These are phyloP conservation scores for Camellia granthamiana DNA, from an alignment of 148 eudicot species.

Conservation along the genomic window DNA sequence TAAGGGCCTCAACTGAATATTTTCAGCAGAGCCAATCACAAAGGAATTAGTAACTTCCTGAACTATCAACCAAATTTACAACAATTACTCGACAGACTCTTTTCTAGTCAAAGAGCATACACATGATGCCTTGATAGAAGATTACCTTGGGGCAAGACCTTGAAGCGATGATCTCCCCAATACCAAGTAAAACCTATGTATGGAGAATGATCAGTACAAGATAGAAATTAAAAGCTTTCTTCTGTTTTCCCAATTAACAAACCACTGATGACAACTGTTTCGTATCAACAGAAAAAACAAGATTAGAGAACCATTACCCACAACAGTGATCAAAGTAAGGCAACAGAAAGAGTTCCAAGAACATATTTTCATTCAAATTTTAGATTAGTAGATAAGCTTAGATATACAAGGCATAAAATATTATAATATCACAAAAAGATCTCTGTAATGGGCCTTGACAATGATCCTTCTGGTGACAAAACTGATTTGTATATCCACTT, in stretches of 20 bases:
- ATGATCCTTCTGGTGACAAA: too few species aligned
- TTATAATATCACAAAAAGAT: too few species aligned
- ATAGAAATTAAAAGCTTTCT: neutral
- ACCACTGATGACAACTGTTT: neutral
- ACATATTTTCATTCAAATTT: neutral
- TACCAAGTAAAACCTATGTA: slow-evolving; percentile 74
- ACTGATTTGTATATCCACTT: neutral
- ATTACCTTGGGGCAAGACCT: slow-evolving; percentile 84
- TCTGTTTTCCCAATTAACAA: slow-evolving; percentile 1
- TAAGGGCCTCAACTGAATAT: neutral
- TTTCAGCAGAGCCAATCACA: neutral
- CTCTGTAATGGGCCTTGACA: too few species aligned
- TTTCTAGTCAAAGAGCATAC: neutral
- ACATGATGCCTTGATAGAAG: neutral
- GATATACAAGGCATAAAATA: neutral
- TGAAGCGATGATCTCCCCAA: slow-evolving; percentile 84
- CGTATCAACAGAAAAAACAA: neutral
- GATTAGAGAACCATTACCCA: neutral
- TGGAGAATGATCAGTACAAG: neutral
- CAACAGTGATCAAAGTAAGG: neutral
- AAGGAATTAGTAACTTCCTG: neutral
- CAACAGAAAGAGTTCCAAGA: neutral
- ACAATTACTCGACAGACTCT: neutral
- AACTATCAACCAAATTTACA: neutral
- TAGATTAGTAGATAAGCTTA: neutral